Conservation (phyloP, 192 early-diverging fungal genomes). For the Linnemannia schmuckeri region DNA sequence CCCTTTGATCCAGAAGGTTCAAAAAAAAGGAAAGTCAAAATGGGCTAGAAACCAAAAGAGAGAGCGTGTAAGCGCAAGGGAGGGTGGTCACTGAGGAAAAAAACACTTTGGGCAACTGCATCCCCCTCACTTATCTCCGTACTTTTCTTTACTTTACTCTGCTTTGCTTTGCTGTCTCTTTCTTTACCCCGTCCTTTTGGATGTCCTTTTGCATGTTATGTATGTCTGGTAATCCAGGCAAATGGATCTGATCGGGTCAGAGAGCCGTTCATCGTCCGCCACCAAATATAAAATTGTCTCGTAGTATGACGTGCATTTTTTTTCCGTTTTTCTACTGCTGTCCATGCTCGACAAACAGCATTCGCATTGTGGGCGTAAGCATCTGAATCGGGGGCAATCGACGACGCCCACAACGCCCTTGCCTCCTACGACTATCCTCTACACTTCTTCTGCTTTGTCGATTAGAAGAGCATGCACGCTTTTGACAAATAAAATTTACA, state of each 20-base stretch:
- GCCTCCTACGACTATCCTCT: too few species aligned
- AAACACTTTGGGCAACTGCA: not conserved
- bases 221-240: not conserved
- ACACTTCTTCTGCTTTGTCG: too few species aligned
- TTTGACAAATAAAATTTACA: not conserved
- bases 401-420: too few species aligned
- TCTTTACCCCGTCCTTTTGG: not conserved
- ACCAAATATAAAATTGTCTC: not conserved
- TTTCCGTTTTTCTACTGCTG: too few species aligned
- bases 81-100: not conserved
- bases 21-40: not conserved
- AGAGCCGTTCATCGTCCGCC: not conserved
- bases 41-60: not conserved
- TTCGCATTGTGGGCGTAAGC: too few species aligned
- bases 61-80: not conserved
- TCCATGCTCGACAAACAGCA: too few species aligned
- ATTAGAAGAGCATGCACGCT: not conserved
- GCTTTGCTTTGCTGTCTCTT: not conserved
- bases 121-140: not conserved
- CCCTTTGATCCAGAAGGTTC: constrained; percentile 4
- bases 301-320: too few species aligned
- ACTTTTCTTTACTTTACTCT: not conserved
- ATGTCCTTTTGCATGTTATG: not conserved
- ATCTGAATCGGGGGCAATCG: too few species aligned
- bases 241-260: constrained; percentile 9